phyloP scores from a whole-genome alignment of 108 stramenopile species.

The Stephanodiscus minutulus region DNA sequence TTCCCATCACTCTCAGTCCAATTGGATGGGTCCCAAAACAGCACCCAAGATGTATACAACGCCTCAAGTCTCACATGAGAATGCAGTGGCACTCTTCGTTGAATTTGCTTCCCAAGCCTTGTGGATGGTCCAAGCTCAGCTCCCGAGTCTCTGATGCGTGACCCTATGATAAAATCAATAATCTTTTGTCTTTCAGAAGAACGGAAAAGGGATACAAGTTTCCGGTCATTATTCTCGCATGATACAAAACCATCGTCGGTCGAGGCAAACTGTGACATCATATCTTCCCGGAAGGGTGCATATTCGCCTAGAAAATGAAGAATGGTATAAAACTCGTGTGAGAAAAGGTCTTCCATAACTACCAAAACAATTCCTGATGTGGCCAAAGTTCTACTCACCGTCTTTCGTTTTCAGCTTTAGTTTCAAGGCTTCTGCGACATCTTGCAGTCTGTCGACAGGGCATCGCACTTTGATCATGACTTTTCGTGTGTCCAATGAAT shows the following conservation, averaged over 20 bases:
- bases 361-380: neutral
- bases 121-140: conserved; percentile 84
- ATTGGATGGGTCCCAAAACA: conserved; percentile 71
- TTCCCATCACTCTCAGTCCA: conserved; percentile 58
- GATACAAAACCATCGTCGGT: conserved; percentile 61
- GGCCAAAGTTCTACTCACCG: conserved; percentile 38
- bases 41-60: conserved; percentile 74
- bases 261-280: conserved; percentile 58
- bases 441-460: conserved; percentile 82
- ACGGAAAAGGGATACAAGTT: conserved; percentile 70
- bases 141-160: conserved; percentile 87
- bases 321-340: neutral
- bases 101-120: conserved; percentile 82
- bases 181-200: conserved; percentile 84
- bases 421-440: conserved; percentile 90
- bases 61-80: conserved; percentile 77
- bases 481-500: conserved; percentile 65
- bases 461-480: conserved; percentile 92
- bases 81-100: conserved; percentile 83
- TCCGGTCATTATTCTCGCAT: conserved; percentile 52
- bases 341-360: neutral
- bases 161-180: conserved; percentile 90
- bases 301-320: conserved; percentile 37
- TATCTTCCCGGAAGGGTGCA: conserved; percentile 82
- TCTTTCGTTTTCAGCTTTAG: conserved; percentile 81